These are phyloP conservation scores for Coemansia sp. DNA, from an alignment of 192 early-diverging fungal genomes.

Conservation along the genomic window DNA sequence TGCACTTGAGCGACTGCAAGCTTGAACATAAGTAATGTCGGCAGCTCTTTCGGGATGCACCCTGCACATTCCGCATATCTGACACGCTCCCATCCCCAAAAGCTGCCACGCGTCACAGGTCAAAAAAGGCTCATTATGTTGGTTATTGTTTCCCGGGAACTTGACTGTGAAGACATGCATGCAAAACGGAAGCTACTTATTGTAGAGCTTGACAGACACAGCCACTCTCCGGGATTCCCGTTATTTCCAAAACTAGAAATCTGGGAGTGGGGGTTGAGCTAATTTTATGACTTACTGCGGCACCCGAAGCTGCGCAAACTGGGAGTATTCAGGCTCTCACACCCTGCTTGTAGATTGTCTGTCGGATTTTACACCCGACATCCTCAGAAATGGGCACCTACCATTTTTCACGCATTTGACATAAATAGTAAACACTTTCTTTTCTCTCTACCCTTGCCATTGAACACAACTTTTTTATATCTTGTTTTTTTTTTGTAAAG, in stretches of 20 bases:
- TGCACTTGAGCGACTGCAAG: not conserved
- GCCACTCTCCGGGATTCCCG: not conserved
- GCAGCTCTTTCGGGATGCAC: not conserved
- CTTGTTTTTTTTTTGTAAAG: not conserved
- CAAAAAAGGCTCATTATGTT: not conserved
- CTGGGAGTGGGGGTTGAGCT: not conserved
- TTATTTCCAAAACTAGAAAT: not conserved
- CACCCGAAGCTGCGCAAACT: not conserved
- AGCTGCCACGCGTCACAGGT: not conserved
- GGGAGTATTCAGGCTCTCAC: not conserved
- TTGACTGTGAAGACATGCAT: not conserved
- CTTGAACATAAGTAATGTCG: not conserved
- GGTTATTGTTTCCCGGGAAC: not conserved
- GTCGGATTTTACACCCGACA: not conserved
- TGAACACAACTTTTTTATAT: not conserved
- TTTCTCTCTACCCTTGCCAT: not conserved
- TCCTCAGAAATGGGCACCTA: not conserved
- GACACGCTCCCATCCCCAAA: not conserved
- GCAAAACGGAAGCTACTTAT: not conserved
- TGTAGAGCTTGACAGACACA: not conserved
- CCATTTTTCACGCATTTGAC: not conserved
- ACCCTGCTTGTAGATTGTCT: not conserved
- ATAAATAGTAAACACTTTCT: no score
- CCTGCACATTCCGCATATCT: not conserved
- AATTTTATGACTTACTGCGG: not conserved